These are phyloP conservation scores for Comarum palustre DNA, from an alignment of 306 rosid species.

Conservation along the genomic window DNA sequence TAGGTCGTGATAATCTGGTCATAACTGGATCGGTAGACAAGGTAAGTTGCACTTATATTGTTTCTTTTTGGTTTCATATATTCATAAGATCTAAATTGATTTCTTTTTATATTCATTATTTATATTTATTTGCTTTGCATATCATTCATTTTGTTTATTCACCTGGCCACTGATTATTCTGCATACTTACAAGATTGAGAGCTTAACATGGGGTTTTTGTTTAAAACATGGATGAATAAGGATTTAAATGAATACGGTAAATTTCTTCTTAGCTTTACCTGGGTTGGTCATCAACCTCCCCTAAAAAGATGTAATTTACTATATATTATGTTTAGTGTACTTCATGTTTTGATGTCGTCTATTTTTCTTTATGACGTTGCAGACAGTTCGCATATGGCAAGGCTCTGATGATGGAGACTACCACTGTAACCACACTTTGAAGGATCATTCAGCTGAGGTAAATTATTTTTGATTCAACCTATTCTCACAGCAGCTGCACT, in stretches of 20 bases:
- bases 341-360: not conserved
- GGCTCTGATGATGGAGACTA: slow-evolving; percentile 74
- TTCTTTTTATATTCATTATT: not conserved
- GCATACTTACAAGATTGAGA: not conserved
- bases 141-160: not conserved
- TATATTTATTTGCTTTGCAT: not conserved
- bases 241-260: not conserved
- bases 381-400: slow-evolving; percentile 98
- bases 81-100: not conserved
- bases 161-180: not conserved
- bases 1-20: slow-evolving; percentile 61
- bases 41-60: slow-evolving; percentile 37
- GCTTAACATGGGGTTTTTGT: not conserved
- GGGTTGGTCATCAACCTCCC: not conserved
- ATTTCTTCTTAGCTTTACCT: not conserved
- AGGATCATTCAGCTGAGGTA: slow-evolving; percentile 93
- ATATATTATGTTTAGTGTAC: not conserved
- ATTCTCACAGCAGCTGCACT: not conserved
- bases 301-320: not conserved
- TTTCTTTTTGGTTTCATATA: not conserved
- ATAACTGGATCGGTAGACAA: slow-evolving; percentile 87
- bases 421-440: slow-evolving; percentile 66
- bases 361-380: slow-evolving; percentile 26
- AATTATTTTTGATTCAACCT: slow-evolving; percentile 8
- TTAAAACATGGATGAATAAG: not conserved